Evolutionary conservation across 176 grass and related monocot genomes (phyloP), one percentile per base, ranked within the genome.

Genomic region (Avena insularis): DNA sequence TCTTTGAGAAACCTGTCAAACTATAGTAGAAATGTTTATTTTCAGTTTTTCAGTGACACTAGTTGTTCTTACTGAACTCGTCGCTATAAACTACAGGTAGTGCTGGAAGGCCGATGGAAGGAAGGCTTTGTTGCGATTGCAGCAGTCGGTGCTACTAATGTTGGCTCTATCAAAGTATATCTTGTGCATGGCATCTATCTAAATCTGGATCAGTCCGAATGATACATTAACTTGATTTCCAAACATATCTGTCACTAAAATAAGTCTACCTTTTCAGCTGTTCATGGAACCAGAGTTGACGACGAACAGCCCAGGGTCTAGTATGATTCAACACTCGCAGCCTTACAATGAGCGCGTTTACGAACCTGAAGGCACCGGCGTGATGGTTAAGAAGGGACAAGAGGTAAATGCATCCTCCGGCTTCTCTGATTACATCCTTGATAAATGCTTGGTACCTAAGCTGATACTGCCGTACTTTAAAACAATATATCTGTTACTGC

Each of bases 131-230:
- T 88, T 86, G 92, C 92, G 49, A 67, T 95, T 66, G 89, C 91
- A 47, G 92, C 95, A 25, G 57, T 97, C 82, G 91, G 95, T 85
- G 95, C 95, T 83, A 93, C 92, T 65, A 95, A 91, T 90, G 89
- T 95, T 78, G 95, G 95, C 29, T 97, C 92, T 46, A 90, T 97
- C 85, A 93, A 92, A 86, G 93, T 95, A 80, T 25, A 46, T 60
- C 47, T 56, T 69, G 17, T 82, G 63, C 29, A 70, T 33, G 43
- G 6, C 60, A 65, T 81, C 4, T 65, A 43, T 33, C 20, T 17
- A 68, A 23, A 38, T 59, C 4, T 14, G 70, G n/a, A 49, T 35
- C 9, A 38, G 55, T n/a, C 9, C 6, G 9, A 65, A 21, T 15
- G 36, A 75, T 23, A 27, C 55, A 19, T 23, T 9, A 21, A 21